These are phyloP conservation scores for Xylaria sp. DNA, from an alignment of 2,329 filamentous ascomycete genomes.

Conservation along the genomic window DNA sequence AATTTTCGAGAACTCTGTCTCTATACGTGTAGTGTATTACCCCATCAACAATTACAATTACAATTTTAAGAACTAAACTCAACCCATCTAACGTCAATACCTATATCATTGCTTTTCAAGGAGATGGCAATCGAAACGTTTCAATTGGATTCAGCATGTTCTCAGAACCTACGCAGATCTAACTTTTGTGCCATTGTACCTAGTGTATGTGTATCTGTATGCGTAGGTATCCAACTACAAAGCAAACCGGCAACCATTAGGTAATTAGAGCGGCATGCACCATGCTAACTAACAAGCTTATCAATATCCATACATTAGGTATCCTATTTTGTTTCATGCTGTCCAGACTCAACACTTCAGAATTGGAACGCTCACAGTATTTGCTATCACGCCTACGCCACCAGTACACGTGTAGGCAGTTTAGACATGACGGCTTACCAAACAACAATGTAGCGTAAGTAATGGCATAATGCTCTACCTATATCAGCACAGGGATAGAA, in stretches of 20 bases:
- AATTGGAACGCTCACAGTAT: neutral
- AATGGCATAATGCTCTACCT: neutral
- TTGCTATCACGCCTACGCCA: neutral
- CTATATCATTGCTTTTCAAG: neutral
- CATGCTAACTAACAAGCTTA: neutral
- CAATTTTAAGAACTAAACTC: neutral
- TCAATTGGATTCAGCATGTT: neutral
- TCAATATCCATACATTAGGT: neutral
- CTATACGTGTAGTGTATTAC: neutral
- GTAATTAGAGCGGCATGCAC: too few relatives aligned
- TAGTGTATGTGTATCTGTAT: neutral
- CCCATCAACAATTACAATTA: neutral
- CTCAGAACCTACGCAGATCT: neutral
- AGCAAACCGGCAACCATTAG: neutral
- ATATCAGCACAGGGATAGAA: constrained; percentile 16
- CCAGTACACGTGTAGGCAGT: neutral
- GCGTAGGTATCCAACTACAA: neutral
- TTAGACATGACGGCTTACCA: constrained; percentile 1
- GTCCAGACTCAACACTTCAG: neutral
- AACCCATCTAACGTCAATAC: neutral
- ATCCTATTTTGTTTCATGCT: neutral
- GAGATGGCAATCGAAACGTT: neutral
- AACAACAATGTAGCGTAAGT: neutral
- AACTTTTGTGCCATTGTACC: neutral
- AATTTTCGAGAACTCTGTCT: neutral